These are phyloP conservation scores for Chlorella sp. DNA, from an alignment of 139 green algal species.

Conservation along the genomic window DNA sequence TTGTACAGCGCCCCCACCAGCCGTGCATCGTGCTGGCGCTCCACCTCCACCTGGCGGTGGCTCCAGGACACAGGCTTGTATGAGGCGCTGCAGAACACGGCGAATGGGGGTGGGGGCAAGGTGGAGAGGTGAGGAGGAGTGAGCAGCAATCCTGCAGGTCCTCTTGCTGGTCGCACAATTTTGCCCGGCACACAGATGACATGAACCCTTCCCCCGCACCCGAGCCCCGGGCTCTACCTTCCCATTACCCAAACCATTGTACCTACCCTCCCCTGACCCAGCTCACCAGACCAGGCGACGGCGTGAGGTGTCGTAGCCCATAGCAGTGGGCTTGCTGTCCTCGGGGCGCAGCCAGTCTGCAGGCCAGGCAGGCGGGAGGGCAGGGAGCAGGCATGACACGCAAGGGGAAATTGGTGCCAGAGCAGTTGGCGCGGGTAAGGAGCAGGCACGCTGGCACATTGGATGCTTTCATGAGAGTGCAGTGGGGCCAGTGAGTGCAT, in stretches of 20 bases:
- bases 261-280: no score
- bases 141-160: background rate
- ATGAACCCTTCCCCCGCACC: no score
- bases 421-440: background rate
- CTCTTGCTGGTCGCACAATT: background rate
- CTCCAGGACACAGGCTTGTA: background rate
- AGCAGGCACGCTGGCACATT: no score
- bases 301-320: slow-evolving; percentile 68
- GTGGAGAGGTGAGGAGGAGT: background rate
- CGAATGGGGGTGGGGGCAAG: background rate
- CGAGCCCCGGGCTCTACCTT: no score
- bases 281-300: slow-evolving; percentile 68
- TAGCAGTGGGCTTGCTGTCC: slow-evolving; percentile 61
- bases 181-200: no score
- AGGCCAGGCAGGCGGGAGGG: slow-evolving; percentile 17
- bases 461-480: no score
- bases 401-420: background rate
- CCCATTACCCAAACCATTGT: no score
- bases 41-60: slow-evolving; percentile 10
- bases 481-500: no score
- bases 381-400: background rate
- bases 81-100: background rate
- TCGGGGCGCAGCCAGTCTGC: slow-evolving; percentile 71
- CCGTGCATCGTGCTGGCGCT: slow-evolving; percentile 14
- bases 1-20: slow-evolving; percentile 74